These are phyloP conservation scores for Debaryomyces singareniensis DNA, from an alignment of 1,139 yeast genomes.

Conservation along the genomic window DNA sequence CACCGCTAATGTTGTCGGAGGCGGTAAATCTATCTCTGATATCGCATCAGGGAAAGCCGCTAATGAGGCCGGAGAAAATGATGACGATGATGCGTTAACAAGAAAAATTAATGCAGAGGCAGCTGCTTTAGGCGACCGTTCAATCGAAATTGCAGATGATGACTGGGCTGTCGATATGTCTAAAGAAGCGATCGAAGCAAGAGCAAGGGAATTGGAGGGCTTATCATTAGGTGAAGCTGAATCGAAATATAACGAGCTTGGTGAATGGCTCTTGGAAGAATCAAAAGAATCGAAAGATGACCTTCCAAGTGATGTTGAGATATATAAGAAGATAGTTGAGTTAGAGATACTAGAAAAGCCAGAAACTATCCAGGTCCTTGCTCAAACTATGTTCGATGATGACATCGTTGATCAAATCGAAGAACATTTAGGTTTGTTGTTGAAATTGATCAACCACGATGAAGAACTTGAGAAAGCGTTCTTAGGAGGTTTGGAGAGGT, in stretches of 20 bases:
- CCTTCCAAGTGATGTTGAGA: conserved; percentile 80
- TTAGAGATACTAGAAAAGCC: conserved; percentile 67
- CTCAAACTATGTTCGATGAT: conserved; percentile 82
- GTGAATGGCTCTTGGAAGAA: conserved; percentile 74
- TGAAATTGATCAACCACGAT: conserved; percentile 61
- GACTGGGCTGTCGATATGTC: conserved; percentile 99
- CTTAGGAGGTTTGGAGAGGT: conserved; percentile 93
- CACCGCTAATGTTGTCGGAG: conserved; percentile 85
- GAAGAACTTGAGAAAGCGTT: conserved; percentile 77
- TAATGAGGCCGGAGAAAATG: conserved; percentile 19
- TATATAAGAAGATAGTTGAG: conserved; percentile 83
- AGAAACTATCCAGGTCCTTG: conserved; percentile 83
- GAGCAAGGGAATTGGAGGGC: conserved; percentile 83
- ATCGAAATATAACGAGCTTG: conserved; percentile 65
- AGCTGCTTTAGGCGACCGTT: conserved; percentile 49
- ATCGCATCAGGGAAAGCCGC: conserved; percentile 56
- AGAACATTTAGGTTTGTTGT: conserved; percentile 75
- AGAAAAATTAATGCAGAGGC: conserved; percentile 84
- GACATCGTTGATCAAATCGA: conserved; percentile 67
- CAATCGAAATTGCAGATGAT: conserved; percentile 70
- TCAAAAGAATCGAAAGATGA: conserved; percentile 49
- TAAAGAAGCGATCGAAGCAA: conserved; percentile 90
- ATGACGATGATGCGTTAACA: conserved; percentile 67
- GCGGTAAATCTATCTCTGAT: conserved; percentile 74
- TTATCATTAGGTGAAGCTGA: conserved; percentile 37